Evolutionary conservation across 441 rosid species (phyloP).

Genomic region (Capsella rubella): DNA sequence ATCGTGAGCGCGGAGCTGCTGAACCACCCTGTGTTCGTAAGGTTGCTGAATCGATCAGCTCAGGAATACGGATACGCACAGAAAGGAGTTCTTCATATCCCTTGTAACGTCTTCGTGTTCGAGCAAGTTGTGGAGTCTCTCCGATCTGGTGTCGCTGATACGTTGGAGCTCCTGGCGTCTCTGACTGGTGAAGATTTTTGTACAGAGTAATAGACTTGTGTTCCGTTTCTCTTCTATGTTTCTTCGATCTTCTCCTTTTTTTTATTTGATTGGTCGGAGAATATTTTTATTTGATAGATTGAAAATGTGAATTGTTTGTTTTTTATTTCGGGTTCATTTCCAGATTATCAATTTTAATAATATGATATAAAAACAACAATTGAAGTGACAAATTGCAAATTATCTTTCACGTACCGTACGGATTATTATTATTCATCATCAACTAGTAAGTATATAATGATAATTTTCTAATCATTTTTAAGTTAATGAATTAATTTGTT

Average conservation of each 20-base stretch:
- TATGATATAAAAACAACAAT: background rate
- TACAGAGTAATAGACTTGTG: slow-evolving; percentile 34
- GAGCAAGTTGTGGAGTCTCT: slow-evolving; percentile 37
- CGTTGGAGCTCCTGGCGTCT: background rate
- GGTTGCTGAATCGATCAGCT: slow-evolving; percentile 78
- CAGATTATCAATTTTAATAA: background rate
- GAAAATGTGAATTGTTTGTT: background rate
- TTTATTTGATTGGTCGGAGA: slow-evolving; percentile 26
- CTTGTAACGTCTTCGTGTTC: slow-evolving; percentile 56
- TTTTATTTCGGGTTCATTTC: background rate
- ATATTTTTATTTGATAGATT: background rate
- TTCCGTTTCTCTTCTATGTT: background rate
- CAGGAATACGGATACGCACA: slow-evolving; percentile 95
- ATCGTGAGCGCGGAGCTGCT: slow-evolving; percentile 81
- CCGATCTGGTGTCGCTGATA: slow-evolving; percentile 30
- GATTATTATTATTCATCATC: slow-evolving; percentile 26
- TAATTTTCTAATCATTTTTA: background rate
- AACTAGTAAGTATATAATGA: background rate
- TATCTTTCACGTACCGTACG: background rate
- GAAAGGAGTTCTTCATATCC: slow-evolving; percentile 86
- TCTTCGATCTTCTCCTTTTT: slow-evolving; percentile 31
- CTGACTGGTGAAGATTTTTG: slow-evolving; percentile 30
- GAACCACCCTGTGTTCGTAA: slow-evolving; percentile 87
- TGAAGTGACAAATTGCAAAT: background rate
- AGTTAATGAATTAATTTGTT: slow-evolving; percentile 8